A percentile compares a stretch with the other conserved stretches of the same genome.
Conservation (phyloP, 805 yeast genomes). For the Wickerhamiella kazuoi region DNA sequence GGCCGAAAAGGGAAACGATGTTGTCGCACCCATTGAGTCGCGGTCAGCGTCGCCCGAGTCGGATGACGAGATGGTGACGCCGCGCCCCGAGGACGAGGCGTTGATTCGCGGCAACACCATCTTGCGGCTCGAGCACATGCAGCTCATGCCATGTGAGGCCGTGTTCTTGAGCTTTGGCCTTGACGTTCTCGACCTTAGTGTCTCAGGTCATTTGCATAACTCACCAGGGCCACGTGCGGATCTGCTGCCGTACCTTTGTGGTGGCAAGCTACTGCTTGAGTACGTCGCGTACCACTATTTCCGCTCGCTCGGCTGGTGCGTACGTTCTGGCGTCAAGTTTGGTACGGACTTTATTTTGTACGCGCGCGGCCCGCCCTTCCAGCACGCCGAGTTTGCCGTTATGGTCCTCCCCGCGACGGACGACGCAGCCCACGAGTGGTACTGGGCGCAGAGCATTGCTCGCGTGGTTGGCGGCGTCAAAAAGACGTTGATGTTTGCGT, state of each 20-base stretch:
- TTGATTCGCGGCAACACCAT: slow-evolving; percentile 13
- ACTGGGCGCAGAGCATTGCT: slow-evolving; percentile 49
- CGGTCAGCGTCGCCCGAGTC: background rate
- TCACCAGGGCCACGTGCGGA: background rate
- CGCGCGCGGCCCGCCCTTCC: slow-evolving; percentile 84
- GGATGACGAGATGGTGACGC: background rate
- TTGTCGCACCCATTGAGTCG: slow-evolving; percentile 8
- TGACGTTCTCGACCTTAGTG: slow-evolving; percentile 27
- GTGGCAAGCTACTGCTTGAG: slow-evolving; percentile 24
- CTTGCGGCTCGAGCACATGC: slow-evolving; percentile 28
- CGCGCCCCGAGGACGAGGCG: slow-evolving; percentile 10
- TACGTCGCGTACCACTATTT: slow-evolving; percentile 75
- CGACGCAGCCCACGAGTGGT: slow-evolving; percentile 27
- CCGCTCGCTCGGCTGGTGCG: slow-evolving; percentile 88
- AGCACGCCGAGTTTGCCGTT: slow-evolving; percentile 79
- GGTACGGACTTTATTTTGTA: slow-evolving; percentile 76
- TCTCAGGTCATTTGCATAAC: background rate
- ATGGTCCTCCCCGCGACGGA: slow-evolving; percentile 28
- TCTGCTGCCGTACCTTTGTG: background rate
- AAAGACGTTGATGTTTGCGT: slow-evolving; percentile 54
- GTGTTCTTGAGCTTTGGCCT: slow-evolving; percentile 48
- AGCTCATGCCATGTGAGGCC: slow-evolving; percentile 59
- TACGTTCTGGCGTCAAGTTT: slow-evolving; percentile 76
- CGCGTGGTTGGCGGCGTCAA: slow-evolving; percentile 79
- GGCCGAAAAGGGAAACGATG: slow-evolving; percentile 18